Percentiles rank a stretch among this genome's conserved stretches.
Evolutionary conservation across 78 protist genomes (phyloP).

Genomic region (Tieghemostelium lacteum): DNA sequence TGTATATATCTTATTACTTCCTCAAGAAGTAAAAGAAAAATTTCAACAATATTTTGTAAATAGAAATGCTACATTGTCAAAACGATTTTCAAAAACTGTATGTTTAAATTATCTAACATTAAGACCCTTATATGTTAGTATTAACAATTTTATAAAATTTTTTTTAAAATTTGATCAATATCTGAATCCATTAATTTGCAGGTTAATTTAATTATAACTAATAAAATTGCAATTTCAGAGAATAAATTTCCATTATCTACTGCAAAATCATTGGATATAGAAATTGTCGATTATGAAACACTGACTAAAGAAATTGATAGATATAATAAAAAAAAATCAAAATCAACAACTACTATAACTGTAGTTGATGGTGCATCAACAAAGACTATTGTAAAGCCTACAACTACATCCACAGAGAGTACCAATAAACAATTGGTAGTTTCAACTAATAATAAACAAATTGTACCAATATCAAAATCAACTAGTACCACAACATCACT

Average conservation of each 20-base stretch:
- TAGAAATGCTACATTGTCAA: conserved; percentile 5
- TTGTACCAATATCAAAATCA: conserved; percentile 5
- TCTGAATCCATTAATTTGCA: no score
- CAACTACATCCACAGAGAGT: neutral
- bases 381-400: neutral
- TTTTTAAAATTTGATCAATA: neutral
- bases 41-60: conserved; percentile 1
- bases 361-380: neutral
- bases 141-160: neutral
- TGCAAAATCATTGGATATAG: conserved; percentile 16
- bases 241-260: conserved; percentile 51
- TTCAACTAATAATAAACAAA: neutral
- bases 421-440: neutral
- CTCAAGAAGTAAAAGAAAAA: conserved; percentile 1
- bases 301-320: conserved; percentile 24
- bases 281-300: neutral
- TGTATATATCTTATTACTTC: conserved; percentile 7
- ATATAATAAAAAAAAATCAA: neutral
- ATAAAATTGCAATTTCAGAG: neutral
- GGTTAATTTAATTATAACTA: conserved; percentile 46
- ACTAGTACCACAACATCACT: neutral
- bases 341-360: neutral
- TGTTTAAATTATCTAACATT: neutral
- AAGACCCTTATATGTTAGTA: neutral
- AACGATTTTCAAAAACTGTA: conserved; percentile 66